Base-by-base conservation (phyloP, 352 stramenopile genomes). In the Phytopythium delawarense region DNA sequence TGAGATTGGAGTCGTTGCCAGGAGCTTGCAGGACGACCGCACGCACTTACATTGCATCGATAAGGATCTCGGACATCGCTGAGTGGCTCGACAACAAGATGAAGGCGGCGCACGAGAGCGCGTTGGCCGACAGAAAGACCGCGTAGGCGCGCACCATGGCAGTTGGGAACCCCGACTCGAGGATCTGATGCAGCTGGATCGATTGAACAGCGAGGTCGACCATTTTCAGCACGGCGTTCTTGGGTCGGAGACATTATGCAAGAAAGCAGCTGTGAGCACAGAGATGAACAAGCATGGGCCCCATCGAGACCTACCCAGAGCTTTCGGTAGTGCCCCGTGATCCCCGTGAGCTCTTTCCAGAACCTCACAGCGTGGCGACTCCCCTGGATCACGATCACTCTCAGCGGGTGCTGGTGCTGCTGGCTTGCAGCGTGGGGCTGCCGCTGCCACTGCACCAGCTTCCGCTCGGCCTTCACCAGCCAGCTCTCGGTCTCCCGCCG, bases 161-260 rank as follows among this genome's bases (percentile, higher is more conserved):
- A 0, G 13, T 28, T 9, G 74, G 69, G n/a, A 76, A 74, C 7
- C 74, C 74, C 2, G 65, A 39, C 39, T 79, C 66, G 28, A 79
- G 74, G 18, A 67, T 70, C 2, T 59, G 52, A 12, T 66, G 59
- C 2, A 79, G 62, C 45, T 68, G 61, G 45, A 76, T 40, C 12
- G 57, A 53, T 40, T 82, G 71, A 0, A 65, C 46, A 12, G 46
- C 57, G 28, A 82, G 51, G 35, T 79, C 74, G 21, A 65, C 20
- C 13, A 61, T 23, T 54, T 81, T 81, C 34, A 82, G 63, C 4
- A 49, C 62, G 20, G 79, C 23, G 39, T 74, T 80, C 78, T 88
- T 48, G 18, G 18, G 40, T 9, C 51, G 11, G 50, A 25, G 21
- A 32, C 4, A n/a, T 42, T 4, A 11, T 35, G 11, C 34, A 39